These are phyloP conservation scores for Aegilops longissima DNA, from an alignment of 176 grass and related monocot genomes.

Conservation along the genomic window DNA sequence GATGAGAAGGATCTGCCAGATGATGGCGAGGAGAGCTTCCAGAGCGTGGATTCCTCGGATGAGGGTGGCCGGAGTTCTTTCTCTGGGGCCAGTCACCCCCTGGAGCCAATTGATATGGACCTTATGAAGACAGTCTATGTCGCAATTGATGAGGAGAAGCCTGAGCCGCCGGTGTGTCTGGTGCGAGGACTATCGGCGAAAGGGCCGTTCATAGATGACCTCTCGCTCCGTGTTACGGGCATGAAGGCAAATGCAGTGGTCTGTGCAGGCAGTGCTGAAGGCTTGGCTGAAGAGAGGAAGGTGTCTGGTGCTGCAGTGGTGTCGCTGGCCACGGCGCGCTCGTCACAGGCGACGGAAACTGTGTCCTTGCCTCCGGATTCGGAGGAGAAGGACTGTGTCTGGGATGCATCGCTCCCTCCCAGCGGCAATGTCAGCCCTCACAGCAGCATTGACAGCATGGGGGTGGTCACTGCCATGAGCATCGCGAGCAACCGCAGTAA, in stretches of 20 bases:
- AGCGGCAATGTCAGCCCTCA: conserved; percentile 96
- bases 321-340: conserved; percentile 24
- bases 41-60: conserved; percentile 69
- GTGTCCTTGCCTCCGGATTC: conserved; percentile 58
- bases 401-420: conserved; percentile 89
- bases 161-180: conserved; percentile 34
- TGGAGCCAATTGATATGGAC: conserved; percentile 87
- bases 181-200: conserved; percentile 65
- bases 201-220: conserved; percentile 75
- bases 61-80: conserved; percentile 72
- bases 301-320: conserved; percentile 33
- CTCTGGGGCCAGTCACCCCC: conserved; percentile 82
- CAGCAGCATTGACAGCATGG: conserved; percentile 87
- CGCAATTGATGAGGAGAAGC: conserved; percentile 75
- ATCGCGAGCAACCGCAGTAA: conserved; percentile 42
- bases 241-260: conserved; percentile 45
- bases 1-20: conserved; percentile 58
- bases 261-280: conserved; percentile 28
- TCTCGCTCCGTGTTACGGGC: conserved; percentile 50
- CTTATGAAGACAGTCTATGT: conserved; percentile 92
- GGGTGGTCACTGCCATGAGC: conserved; percentile 62
- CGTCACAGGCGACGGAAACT: conserved; percentile 42
- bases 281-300: conserved; percentile 51
- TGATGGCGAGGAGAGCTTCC: conserved; percentile 79
- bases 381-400: conserved; percentile 86